phyloP scores from a whole-genome alignment of 257 asterid genomes.

The Gardenia jasminoides region DNA sequence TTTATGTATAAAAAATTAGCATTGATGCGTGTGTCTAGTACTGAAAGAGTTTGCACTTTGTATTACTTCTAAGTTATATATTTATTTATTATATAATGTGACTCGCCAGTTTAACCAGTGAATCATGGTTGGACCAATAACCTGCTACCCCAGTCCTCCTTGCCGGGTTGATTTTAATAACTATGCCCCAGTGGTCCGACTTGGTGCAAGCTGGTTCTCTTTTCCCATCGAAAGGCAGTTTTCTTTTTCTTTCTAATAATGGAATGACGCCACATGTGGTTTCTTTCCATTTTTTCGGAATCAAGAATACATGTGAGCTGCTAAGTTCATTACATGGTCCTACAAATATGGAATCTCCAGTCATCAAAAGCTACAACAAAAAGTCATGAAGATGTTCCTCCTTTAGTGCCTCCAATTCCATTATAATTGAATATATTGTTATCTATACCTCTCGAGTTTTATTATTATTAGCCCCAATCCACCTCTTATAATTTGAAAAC shows the following conservation, averaged over 20 bases:
- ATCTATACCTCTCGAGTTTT: neutral
- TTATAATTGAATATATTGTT: too few relatives aligned
- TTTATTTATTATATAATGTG: too few relatives aligned
- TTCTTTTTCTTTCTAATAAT: neutral
- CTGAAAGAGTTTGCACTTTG: too few relatives aligned
- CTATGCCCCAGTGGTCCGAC: neutral
- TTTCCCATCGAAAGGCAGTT: neutral
- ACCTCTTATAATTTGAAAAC: too few relatives aligned
- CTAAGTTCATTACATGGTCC: neutral
- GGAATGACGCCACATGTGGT: neutral
- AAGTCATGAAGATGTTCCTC: neutral
- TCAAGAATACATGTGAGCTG: neutral
- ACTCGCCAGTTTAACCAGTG: too few relatives aligned
- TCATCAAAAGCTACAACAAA: neutral
- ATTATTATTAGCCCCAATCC: neutral
- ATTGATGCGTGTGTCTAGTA: too few relatives aligned
- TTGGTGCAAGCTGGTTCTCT: neutral
- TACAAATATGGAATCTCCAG: neutral
- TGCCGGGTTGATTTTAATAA: too few relatives aligned
- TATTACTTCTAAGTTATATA: too few relatives aligned
- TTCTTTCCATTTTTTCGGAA: neutral
- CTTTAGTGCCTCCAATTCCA: neutral
- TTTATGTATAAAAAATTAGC: too few relatives aligned
- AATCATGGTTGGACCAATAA: too few relatives aligned
- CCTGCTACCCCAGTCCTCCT: too few relatives aligned